Conservation (phyloP, 2,329 filamentous ascomycete species). For the Zalaria sp. region DNA sequence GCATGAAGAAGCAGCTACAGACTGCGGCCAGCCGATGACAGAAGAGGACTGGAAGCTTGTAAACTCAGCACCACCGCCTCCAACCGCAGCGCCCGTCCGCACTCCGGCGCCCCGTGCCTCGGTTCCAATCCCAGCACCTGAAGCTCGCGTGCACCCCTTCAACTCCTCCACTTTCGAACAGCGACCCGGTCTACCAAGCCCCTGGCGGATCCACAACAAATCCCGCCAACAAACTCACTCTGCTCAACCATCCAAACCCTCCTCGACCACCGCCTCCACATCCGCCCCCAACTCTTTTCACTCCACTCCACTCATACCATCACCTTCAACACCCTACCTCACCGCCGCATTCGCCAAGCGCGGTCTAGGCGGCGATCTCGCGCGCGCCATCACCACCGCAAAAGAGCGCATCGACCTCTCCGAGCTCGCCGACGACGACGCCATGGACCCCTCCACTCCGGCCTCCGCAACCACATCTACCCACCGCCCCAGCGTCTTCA, state of each 20-base stretch:
- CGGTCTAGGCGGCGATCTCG: conserved; percentile 25
- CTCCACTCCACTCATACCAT: conserved; percentile 3
- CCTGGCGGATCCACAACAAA: background rate
- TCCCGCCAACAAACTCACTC: background rate
- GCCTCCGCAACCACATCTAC: conserved; percentile 4
- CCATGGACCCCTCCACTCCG: conserved; percentile 5
- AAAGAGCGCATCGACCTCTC: conserved; percentile 19
- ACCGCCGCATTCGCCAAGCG: conserved; percentile 25
- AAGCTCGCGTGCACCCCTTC: background rate
- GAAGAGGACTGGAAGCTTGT: conserved; percentile 35
- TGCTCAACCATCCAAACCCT: background rate
- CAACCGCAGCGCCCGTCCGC: background rate
- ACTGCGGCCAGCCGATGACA: conserved; percentile 73
- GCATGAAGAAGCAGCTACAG: conserved; percentile 83
- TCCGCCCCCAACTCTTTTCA: conserved; percentile 1
- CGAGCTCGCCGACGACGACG: conserved; percentile 9
- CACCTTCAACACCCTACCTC: conserved; percentile 22
- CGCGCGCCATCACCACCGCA: conserved; percentile 14
- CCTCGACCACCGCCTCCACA: background rate
- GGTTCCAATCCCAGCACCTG: background rate
- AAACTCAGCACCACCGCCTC: conserved; percentile 3
- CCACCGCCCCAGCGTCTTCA: background rate
- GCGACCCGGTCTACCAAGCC: background rate
- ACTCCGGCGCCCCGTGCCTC: background rate
- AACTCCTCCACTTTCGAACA: background rate